A percentile compares a stretch with the other conserved stretches of the same genome.
Conservation (phyloP, 1,284 basidiomycete genomes). For the Thecaphora thlaspeos region DNA sequence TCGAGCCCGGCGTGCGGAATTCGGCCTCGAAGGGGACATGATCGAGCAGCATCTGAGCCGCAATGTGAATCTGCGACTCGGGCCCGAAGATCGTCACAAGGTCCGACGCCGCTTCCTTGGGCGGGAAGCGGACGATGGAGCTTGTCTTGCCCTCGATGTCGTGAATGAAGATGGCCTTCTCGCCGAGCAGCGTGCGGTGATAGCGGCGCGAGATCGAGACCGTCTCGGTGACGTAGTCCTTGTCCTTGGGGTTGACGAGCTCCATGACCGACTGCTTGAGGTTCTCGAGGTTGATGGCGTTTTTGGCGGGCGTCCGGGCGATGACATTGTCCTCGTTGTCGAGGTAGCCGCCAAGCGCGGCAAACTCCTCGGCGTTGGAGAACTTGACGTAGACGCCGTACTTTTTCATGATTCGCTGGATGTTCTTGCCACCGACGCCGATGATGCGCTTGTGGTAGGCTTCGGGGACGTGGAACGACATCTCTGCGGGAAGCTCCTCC, state of each 20-base stretch:
- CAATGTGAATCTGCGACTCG: constrained; percentile 93
- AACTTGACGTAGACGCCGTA: constrained; percentile 99
- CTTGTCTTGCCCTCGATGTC: constrained; percentile 97
- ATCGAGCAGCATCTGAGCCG: constrained; percentile 88
- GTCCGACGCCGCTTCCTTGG: constrained; percentile 89
- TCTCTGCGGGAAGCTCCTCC: constrained; percentile 96
- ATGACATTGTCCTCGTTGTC: constrained; percentile 99
- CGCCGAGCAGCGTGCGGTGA: constrained; percentile 88
- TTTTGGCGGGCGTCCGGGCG: constrained; percentile 95
- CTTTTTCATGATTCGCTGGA: constrained; percentile 99
- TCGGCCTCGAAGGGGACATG: constrained; percentile 97
- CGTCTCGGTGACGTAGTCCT: constrained; percentile 91
- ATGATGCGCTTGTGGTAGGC: constrained; percentile 99
- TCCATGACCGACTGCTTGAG: constrained; percentile 97
- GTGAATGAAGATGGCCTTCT: constrained; percentile 94
- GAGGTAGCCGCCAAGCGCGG: constrained; percentile 86
- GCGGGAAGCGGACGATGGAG: constrained; percentile 88
- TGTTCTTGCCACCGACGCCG: constrained; percentile 95
- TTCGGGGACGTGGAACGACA: constrained; percentile 98
- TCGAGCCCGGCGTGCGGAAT: constrained; percentile 77
- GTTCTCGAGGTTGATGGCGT: constrained; percentile 90
- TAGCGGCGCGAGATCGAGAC: constrained; percentile 89
- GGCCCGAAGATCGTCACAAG: constrained; percentile 91
- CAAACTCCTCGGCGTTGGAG: constrained; percentile 96
- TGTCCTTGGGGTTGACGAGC: constrained; percentile 94